Evolutionary conservation across 208 protist genomes (phyloP), one percentile per base, ranked within the genome.

Genomic region (Trypanosoma lewisi): DNA sequence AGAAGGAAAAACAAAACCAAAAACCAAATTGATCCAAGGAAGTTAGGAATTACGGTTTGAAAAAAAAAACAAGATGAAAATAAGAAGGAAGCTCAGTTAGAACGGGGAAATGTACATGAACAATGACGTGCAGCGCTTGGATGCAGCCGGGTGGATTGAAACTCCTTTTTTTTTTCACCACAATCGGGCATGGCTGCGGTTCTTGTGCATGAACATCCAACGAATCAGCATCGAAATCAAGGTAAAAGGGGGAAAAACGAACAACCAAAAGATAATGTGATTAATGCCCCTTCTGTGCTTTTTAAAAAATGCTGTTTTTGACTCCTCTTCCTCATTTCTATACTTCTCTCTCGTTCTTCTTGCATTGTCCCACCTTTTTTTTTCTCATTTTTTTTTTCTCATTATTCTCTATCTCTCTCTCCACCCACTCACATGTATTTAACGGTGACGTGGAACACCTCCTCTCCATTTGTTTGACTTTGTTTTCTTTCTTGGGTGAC

Each of bases 51-150:
- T n/a, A n/a, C n/a, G n/a, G n/a, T n/a, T n/a, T n/a, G 14, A 59
- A 45, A 49, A 51, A 34, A 21, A 36, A 25, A 44, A 37, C 48
- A 25, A 50, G 21, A 62, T 30, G 2, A 51, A 62, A 11, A 34
- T 1, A 50, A 62, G 21, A 37, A 50, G 1, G 30, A 41, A 48
- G 17, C 41, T 8, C 12, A 37, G 25, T 1, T 8, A 50, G 8
- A 49, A 33, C 19, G 4, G 11, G 2, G 1, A 34, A 34, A 33
- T 21, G 6, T 4, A 17, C 25, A 57, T 11, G 34, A 4, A 57
- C 7, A n/a, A 25, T 19, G 37, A 16, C 16, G 31, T 67, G 52
- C 31, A 27, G 41, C 36, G 6, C 36, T 12, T 16, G 8, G 12
- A 6, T 6, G 36, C 36, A 6, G 6, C 36, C 6, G 36, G 12